phyloP scores from a whole-genome alignment of 306 rosid genomes.

The Trifolium repens region DNA sequence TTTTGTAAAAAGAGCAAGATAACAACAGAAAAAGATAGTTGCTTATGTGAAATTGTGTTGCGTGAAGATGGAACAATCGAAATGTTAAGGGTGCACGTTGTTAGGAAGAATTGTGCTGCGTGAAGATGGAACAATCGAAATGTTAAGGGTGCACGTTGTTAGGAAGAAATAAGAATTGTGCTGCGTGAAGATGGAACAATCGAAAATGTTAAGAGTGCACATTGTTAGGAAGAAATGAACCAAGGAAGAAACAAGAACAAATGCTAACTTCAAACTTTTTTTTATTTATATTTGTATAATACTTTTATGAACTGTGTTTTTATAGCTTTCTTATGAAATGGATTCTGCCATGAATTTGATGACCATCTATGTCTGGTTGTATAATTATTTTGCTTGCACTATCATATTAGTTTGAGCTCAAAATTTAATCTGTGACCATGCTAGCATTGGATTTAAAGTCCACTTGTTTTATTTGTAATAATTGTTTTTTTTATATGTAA shows the following conservation, averaged over 20 bases:
- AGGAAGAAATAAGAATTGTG: not conserved
- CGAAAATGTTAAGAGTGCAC: slow-evolving; percentile 20
- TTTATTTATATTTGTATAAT: not conserved
- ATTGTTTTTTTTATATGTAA: too few species aligned
- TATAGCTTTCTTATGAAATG: not conserved
- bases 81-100: slow-evolving; percentile 22
- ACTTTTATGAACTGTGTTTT: not conserved
- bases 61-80: not conserved
- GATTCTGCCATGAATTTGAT: not conserved
- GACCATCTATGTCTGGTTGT: not conserved
- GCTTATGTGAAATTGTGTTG: slow-evolving; percentile 41
- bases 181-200: not conserved
- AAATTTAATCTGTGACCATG: too few species aligned
- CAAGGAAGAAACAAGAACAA: not conserved
- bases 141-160: slow-evolving; percentile 21
- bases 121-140: not conserved
- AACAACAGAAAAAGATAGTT: not conserved
- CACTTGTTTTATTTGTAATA: too few species aligned
- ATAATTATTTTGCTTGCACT: not conserved
- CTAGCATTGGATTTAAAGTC: too few species aligned
- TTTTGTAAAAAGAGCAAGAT: slow-evolving; percentile 31
- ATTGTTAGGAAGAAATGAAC: not conserved
- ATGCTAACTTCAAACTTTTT: not conserved
- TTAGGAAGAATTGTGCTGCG: not conserved
- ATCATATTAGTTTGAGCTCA: too few species aligned